Evolutionary conservation across 306 rosid species (phyloP).

Genomic region (Citrullus colocynthis): DNA sequence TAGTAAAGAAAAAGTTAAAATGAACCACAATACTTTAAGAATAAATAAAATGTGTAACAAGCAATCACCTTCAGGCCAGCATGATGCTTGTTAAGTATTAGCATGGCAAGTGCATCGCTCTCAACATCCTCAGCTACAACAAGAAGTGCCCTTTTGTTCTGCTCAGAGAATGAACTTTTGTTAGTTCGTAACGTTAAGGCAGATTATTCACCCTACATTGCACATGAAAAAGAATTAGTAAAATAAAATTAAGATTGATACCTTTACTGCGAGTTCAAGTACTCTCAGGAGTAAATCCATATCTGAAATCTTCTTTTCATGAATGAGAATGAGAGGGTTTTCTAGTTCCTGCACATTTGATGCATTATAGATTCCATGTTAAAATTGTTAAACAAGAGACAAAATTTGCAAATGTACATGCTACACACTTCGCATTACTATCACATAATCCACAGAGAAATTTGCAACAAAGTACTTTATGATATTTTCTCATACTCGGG

Average conservation of each 20-base stretch:
- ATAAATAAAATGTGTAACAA: not conserved
- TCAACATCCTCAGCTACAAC: slow-evolving; percentile 95
- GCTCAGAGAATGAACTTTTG: slow-evolving; percentile 18
- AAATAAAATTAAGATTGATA: slow-evolving; percentile 17
- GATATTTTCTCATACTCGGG: not conserved
- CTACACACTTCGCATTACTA: not conserved
- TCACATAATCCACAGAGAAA: not conserved
- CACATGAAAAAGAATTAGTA: slow-evolving; percentile 11
- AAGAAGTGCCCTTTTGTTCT: slow-evolving; percentile 74
- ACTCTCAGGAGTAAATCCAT: slow-evolving; percentile 53
- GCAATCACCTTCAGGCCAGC: slow-evolving; percentile 74
- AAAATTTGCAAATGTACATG: not conserved
- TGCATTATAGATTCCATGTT: not conserved
- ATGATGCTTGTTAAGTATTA: slow-evolving; percentile 90
- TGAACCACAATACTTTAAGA: not conserved
- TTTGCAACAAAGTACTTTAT: not conserved
- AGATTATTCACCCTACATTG: not conserved
- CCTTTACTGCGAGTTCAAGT: slow-evolving; percentile 68
- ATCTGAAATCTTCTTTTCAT: slow-evolving; percentile 81
- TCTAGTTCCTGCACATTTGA: slow-evolving; percentile 60
- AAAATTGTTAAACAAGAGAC: not conserved
- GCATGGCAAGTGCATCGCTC: slow-evolving; percentile 80
- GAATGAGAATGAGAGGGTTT: slow-evolving; percentile 70
- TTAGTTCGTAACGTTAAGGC: not conserved
- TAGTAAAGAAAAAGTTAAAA: not conserved